Base-by-base conservation (phyloP, 2,329 filamentous ascomycete species). In the Endothia cerciana region DNA sequence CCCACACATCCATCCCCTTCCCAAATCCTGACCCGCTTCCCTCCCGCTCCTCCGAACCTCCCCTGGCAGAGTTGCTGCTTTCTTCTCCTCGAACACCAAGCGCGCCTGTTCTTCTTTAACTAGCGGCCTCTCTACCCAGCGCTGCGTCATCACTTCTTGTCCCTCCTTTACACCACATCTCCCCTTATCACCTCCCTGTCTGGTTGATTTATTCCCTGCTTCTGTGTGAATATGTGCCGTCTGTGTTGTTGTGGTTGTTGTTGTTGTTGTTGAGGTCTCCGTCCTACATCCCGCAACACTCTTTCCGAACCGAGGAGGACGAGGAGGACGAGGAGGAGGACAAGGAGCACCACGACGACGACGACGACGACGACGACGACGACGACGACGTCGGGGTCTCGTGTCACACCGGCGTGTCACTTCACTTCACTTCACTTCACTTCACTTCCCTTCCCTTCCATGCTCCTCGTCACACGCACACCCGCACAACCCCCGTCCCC, bases 401-500 rank as follows among this genome's bases (percentile, higher is more conserved):
- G 51, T 19, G 51, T 55, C 17, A 30, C 51, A 30, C 6, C 30
- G 22, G 49, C 51, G 22, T 41, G n/a, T 15, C 41, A 59, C 33
- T 8, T 22, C 45, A 22, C n/a, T n/a, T n/a, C 43, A 8, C 10
- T 25, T 22, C 13, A 19, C 11, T n/a, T 3, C 45, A 11, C n/a
- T 13, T 25, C 41, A 7, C 19, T 30, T 10, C 38, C 56, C 49
- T 28, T 41, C 28, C 47, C 45, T 3, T 47, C 63, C 30, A 43
- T 40, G 22, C 38, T 45, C 22, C n/a, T 41, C 8, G 17, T 63
- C 55, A 36, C 49, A 45, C 51, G n/a, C n/a, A n/a, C n/a, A n/a
- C n/a, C n/a, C 40, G 53, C 43, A 36, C 64, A 45, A 58, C 49
- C 41, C 38, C 41, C 38, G 49, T 41, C 63, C 62, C 40, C 51